Base-by-base conservation (phyloP, 2,329 filamentous ascomycete species). In the Phialocephala subalpina region DNA sequence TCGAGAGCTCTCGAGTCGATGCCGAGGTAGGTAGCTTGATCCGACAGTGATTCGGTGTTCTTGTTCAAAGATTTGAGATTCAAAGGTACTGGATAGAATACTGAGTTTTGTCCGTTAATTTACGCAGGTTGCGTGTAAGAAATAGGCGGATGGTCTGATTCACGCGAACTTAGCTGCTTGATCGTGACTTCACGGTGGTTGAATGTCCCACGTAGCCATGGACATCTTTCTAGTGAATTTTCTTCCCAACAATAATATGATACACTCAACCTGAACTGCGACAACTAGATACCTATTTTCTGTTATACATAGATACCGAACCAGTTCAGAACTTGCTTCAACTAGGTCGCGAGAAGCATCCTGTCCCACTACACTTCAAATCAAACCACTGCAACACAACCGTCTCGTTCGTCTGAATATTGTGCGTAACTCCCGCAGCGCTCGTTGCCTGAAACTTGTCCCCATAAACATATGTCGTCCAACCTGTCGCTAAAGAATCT, bases 401-500 rank as follows among this genome's bases (percentile, higher is more conserved):
- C 11, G 58, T 57, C 33, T 67, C 72, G 42, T 73, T 67, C 1
- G 68, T 72, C 20, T 65, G 67, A 27, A 74, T 72, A 58, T 70
- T 67, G 66, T 74, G 73, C 16, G 65, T 67, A 2, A 74, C 70
- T 0, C 67, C 66, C 11, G 18, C 8, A 0, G 69, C 71, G 40
- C 52, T 69, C 2, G 69, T 71, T 1, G 70, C 72, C 12, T 64
- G 60, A 29, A 74, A 72, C 27, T 56, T 64, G 12, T 60, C 22
- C 16, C 73, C 72, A 58, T 73, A 74, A 2, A 67, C 42, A 58
- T 67, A 68, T 14, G 71, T 74, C 16, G 70, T 74, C 71, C 71
- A 80, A 4, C 69, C 70, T 1, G 36, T n/a, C 8, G 72, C 65
- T 5, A 76, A 75, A 33, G 70, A 71, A 62, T 76, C 67, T 8